Conservation (phyloP, 148 eudicot species). For the Hydrangea macrophylla region DNA sequence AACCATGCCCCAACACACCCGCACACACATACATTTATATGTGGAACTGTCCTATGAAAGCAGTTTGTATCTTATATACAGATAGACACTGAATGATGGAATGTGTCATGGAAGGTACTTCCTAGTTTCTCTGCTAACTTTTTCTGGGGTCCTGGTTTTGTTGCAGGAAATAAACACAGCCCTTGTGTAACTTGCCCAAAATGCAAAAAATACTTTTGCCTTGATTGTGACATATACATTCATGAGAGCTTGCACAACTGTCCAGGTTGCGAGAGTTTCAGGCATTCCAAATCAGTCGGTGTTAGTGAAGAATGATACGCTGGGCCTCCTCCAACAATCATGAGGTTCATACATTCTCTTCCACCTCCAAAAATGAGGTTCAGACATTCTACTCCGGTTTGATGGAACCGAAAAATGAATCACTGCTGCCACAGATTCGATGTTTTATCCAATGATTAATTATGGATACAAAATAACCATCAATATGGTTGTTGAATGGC, state of each 20-base stretch:
- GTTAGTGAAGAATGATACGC: constrained; percentile 16
- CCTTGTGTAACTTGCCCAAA: constrained; percentile 68
- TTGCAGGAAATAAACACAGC: constrained; percentile 58
- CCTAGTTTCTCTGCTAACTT: not conserved
- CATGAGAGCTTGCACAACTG: constrained; percentile 98
- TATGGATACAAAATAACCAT: too few species aligned
- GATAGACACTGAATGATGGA: not conserved
- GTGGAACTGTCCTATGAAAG: too few species aligned
- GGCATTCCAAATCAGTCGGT: constrained; percentile 41
- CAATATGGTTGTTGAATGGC: too few species aligned
- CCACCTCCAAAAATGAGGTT: too few species aligned
- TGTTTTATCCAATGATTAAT: too few species aligned
- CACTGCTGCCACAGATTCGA: too few species aligned
- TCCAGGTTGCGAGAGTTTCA: constrained; percentile 86
- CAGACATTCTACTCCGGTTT: too few species aligned
- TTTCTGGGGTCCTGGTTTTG: constrained; percentile 8
- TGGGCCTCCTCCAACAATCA: too few species aligned
- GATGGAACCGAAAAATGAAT: too few species aligned
- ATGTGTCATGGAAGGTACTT: not conserved
- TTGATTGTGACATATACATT: constrained; percentile 89
- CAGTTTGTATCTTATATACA: too few species aligned
- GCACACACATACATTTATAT: not conserved
- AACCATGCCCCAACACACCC: too few species aligned
- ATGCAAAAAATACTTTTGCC: constrained; percentile 76
- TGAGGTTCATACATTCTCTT: too few species aligned